Percentiles rank a stretch among this genome's conserved stretches.
These are phyloP conservation scores for Solanum virginianum DNA, from an alignment of 257 asterid species.

Conservation along the genomic window DNA sequence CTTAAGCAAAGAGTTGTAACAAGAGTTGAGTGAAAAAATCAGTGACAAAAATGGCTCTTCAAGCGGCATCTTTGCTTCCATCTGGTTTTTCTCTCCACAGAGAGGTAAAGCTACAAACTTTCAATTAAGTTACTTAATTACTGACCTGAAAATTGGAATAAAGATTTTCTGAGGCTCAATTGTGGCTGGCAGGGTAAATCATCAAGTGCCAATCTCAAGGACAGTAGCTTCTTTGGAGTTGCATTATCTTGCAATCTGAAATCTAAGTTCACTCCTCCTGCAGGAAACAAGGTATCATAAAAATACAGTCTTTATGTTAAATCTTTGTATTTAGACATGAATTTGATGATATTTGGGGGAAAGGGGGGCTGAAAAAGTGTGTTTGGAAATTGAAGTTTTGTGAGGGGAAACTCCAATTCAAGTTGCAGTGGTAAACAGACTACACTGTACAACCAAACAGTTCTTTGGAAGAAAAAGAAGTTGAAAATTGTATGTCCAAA, in stretches of 20 bases:
- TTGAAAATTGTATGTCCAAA: background rate
- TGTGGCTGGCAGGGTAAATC: constrained; percentile 46
- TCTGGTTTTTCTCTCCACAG: constrained; percentile 45
- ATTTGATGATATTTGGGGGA: background rate
- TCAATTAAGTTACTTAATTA: background rate
- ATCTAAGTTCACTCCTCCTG: constrained; percentile 31
- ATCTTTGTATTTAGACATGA: background rate
- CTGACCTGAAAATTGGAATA: background rate
- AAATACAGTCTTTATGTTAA: background rate
- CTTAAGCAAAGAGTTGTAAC: background rate
- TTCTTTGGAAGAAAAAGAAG: too few species aligned
- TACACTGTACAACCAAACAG: too few species aligned
- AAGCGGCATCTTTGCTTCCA: constrained; percentile 60
- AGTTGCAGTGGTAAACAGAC: too few species aligned
- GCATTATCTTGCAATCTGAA: constrained; percentile 48
- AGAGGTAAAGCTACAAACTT: constrained; percentile 32
- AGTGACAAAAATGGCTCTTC: constrained; percentile 52
- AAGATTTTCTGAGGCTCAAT: background rate
- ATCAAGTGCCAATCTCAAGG: constrained; percentile 36
- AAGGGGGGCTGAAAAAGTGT: too few species aligned
- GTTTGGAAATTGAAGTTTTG: too few species aligned
- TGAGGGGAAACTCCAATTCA: too few species aligned
- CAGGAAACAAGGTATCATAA: constrained; percentile 32
- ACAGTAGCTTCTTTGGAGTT: constrained; percentile 59
- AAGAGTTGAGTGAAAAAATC: background rate